phyloP scores from a whole-genome alignment of 495 filamentous ascomycete genomes.

The Friedmanniomyces simplex region DNA sequence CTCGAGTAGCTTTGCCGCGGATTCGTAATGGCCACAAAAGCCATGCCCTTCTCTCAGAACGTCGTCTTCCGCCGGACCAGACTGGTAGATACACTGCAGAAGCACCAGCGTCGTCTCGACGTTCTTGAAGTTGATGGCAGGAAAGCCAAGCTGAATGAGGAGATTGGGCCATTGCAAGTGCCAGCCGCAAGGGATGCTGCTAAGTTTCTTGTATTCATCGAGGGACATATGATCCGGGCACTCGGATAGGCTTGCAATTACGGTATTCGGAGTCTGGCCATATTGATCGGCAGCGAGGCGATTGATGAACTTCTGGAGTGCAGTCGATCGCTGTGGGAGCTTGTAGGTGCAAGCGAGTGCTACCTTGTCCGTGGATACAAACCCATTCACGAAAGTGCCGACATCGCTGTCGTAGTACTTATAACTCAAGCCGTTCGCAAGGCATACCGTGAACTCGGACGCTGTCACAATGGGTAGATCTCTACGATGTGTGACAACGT shows the following conservation, averaged over 20 bases:
- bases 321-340: conserved; percentile 11
- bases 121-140: conserved; percentile 17
- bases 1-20: not conserved
- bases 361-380: not conserved
- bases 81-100: conserved; percentile 20
- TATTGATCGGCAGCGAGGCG: conserved; percentile 1
- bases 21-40: conserved; percentile 3
- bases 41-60: conserved; percentile 4
- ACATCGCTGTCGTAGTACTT: conserved; percentile 10
- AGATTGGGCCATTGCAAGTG: conserved; percentile 25
- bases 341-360: conserved; percentile 12
- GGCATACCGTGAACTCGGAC: conserved; percentile 10
- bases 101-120: conserved; percentile 18
- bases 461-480: conserved; percentile 23
- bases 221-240: conserved; percentile 19
- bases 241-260: conserved; percentile 18
- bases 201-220: conserved; percentile 22
- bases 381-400: not conserved
- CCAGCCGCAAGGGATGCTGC: conserved; percentile 17
- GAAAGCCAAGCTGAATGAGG: conserved; percentile 14
- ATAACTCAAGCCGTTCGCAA: conserved; percentile 18
- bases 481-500: conserved; percentile 34
- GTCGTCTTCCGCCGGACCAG: not conserved
- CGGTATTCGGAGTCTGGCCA: conserved; percentile 16
- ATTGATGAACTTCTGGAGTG: conserved; percentile 15